Evolutionary conservation across 495 filamentous ascomycete genomes (phyloP), one percentile per base, ranked within the genome.

Genomic region (Pyrenula massariospora): DNA sequence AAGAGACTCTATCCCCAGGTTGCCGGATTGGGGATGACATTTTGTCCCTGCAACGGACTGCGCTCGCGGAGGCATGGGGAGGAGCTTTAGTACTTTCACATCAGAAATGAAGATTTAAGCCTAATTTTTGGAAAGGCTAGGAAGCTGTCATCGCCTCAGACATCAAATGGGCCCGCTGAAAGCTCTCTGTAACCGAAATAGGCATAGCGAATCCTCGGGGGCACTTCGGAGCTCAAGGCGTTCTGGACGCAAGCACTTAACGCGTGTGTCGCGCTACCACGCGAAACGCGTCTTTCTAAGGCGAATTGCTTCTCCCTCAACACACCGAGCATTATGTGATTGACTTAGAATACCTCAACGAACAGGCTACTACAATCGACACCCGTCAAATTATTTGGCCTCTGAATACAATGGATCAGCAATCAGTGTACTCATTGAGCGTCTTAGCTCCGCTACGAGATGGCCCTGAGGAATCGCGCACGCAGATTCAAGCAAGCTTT

Each of bases 381-480:
- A 15, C 31, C 15, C 31, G 31, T 42, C 31, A 42, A 42, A n/a
- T n/a, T n/a, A n/a, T n/a, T n/a, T n/a, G n/a, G n/a, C n/a, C n/a
- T n/a, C n/a, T n/a, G n/a, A n/a, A n/a, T n/a, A n/a, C n/a, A 52
- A 95, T 97, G 88, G 94, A 99, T 77, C 81, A 85, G 68, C 87
- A 87, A 73, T 89, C 89, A 58, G 83, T 87, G 3, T 95, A 86
- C 68, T 84, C 89, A 10, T 73, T 93, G 65, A 87, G 85, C 70
- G 80, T 96, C 59, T 84, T 93, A 63, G 79, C 86, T 61, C 77
- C 83, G 53, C 75, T 77, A 78, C 65, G 81, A 76, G 70, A 77
- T 73, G 69, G 82, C 67, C 67, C 77, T 75, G 68, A 86, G 79
- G 74, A 84, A 52, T 78, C 78, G 47, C 72, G 78, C 36, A 74